Percentiles rank a stretch among this genome's conserved stretches.
Evolutionary conservation across 139 green algal genomes (phyloP).

Genomic region (Ulvella scutata): DNA sequence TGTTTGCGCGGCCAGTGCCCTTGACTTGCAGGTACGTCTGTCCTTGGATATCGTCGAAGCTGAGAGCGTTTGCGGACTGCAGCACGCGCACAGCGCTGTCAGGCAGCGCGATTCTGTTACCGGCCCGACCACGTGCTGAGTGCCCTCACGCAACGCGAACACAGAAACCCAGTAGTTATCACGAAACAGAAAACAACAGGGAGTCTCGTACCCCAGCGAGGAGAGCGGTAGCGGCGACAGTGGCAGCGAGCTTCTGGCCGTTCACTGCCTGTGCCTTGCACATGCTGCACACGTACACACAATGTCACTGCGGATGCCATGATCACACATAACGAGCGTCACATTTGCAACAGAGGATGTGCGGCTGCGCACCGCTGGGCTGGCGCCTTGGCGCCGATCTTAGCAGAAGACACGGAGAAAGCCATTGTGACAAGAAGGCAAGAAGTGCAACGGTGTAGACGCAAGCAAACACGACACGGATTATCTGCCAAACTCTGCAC

Average conservation of each 20-base stretch:
- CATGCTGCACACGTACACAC: neutral
- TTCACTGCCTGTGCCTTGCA: neutral
- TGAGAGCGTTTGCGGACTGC: constrained; percentile 68
- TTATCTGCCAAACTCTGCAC: no score
- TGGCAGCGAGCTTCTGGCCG: neutral
- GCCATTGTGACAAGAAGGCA: no score
- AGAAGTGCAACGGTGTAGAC: no score
- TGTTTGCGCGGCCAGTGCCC: constrained; percentile 95
- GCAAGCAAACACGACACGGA: no score
- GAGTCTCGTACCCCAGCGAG: constrained; percentile 1
- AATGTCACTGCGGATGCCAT: neutral
- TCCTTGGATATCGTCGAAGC: constrained; percentile 87
- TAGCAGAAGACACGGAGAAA: neutral
- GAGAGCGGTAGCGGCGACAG: neutral
- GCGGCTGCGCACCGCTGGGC: neutral
- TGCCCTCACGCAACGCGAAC: neutral
- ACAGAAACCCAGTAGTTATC: neutral
- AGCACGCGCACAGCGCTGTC: constrained; percentile 41
- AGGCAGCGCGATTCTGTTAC: constrained; percentile 54
- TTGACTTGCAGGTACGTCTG: constrained; percentile 99
- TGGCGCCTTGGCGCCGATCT: neutral
- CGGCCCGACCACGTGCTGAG: neutral
- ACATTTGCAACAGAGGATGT: neutral
- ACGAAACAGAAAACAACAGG: neutral
- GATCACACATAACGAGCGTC: neutral